Evolutionary conservation across 768 basidiomycete species (phyloP).

Genomic region (Leccinum boreale): DNA sequence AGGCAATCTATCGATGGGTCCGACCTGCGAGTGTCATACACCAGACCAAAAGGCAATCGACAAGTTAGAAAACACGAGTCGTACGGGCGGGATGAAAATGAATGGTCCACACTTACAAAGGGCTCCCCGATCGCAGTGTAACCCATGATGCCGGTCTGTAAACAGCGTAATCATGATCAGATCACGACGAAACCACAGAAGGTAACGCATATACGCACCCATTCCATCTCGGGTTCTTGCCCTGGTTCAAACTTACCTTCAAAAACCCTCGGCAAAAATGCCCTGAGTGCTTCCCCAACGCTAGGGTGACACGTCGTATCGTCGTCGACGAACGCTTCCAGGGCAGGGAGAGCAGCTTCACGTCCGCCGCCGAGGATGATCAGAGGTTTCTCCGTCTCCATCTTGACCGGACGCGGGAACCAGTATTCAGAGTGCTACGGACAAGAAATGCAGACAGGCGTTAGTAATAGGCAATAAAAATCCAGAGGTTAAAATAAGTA

Average conservation of each 20-base stretch:
- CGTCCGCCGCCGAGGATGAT: conserved; percentile 75
- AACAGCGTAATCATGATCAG: background rate
- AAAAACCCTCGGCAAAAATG: conserved; percentile 58
- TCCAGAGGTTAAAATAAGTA: background rate
- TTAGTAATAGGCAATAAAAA: background rate
- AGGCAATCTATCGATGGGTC: conserved; percentile 45
- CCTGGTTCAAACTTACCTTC: conserved; percentile 48
- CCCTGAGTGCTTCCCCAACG: conserved; percentile 50
- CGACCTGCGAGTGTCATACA: conserved; percentile 43
- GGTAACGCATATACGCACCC: conserved; percentile 53
- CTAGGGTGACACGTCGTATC: conserved; percentile 50
- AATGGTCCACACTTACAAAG: conserved; percentile 45
- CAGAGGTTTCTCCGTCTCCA: conserved; percentile 41
- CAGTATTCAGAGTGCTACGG: conserved; percentile 64
- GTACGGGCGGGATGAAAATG: background rate
- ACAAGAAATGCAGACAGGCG: background rate
- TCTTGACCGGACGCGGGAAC: conserved; percentile 63
- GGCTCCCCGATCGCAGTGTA: conserved; percentile 61
- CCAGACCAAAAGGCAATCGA: background rate
- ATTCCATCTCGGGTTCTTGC: conserved; percentile 71
- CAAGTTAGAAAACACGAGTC: background rate
- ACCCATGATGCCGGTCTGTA: conserved; percentile 82
- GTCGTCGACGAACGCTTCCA: conserved; percentile 54
- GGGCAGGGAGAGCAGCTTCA: conserved; percentile 35
- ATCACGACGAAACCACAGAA: background rate